These are phyloP conservation scores for Juglanconis oblonga DNA, from an alignment of 2,329 filamentous ascomycete species.

Conservation along the genomic window DNA sequence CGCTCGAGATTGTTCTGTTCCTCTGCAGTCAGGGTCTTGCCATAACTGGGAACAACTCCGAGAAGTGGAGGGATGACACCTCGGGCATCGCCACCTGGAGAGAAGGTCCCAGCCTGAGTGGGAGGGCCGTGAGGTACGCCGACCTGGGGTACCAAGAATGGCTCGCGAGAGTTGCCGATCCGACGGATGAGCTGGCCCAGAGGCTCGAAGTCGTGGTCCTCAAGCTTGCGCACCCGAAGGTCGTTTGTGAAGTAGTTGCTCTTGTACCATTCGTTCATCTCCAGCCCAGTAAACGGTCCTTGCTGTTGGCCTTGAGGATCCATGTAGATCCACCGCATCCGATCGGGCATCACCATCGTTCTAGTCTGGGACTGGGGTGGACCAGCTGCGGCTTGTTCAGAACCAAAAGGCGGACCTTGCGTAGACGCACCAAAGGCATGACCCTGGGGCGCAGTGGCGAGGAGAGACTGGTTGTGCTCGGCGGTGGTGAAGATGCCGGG, in stretches of 20 bases:
- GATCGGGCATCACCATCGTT: slow-evolving; percentile 98
- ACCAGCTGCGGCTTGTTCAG: slow-evolving; percentile 37
- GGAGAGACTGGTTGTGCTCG: slow-evolving; percentile 35
- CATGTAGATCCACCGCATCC: slow-evolving; percentile 98
- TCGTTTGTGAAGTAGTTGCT: slow-evolving; percentile 96
- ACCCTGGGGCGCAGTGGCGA: slow-evolving; percentile 29
- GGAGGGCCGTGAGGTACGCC: slow-evolving; percentile 87
- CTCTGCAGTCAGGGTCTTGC: slow-evolving; percentile 91
- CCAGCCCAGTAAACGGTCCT: slow-evolving; percentile 90
- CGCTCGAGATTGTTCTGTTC: slow-evolving; percentile 97
- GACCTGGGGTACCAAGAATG: slow-evolving; percentile 96
- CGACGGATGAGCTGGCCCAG: slow-evolving; percentile 90
- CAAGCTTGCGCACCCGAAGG: slow-evolving; percentile 88
- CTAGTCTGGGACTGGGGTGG: slow-evolving; percentile 68
- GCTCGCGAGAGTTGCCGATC: slow-evolving; percentile 95
- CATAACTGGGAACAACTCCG: slow-evolving; percentile 92
- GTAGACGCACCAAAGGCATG: slow-evolving; percentile 29
- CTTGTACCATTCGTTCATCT: slow-evolving; percentile 99
- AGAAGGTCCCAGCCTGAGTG: slow-evolving; percentile 46
- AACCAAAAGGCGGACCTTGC: slow-evolving; percentile 28
- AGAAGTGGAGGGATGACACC: slow-evolving; percentile 84
- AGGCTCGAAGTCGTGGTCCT: slow-evolving; percentile 92
- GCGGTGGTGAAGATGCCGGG: slow-evolving; percentile 36
- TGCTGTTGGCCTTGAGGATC: slow-evolving; percentile 91
- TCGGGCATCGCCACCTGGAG: slow-evolving; percentile 45